Evolutionary conservation across 805 yeast species (phyloP), one percentile per base, ranked within the genome.

Genomic region (Millerozyma miso): DNA sequence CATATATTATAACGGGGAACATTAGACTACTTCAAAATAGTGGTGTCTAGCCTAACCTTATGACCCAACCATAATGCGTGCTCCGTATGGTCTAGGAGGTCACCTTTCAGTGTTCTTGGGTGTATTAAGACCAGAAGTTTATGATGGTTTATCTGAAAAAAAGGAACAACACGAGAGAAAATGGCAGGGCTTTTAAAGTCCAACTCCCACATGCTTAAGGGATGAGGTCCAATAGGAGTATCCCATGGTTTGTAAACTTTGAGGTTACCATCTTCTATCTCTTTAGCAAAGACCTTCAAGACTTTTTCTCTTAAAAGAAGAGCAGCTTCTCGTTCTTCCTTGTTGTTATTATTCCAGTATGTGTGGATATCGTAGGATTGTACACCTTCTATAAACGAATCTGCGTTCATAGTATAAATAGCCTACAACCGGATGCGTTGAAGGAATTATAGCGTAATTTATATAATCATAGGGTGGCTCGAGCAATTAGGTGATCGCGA

Each of bases 41-140:
- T n/a, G 14, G 64, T 54, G 40, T 54, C 54, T 33, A 65, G 51
- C 35, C 60, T 51, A 8, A 54, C 46, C 49, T 67, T 69, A 46
- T 72, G 68, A 6, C 84, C 85, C 36, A 79, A 58, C 85, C 85
- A 79, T 29, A 79, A 53, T 0, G 85, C 83, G 46, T 73, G 67
- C 3, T 52, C 53, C 0, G 83, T 79, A 52, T 79, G 84, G 54
- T 79, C 83, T 5, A 40, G 47, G 23, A 69, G 47, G 36, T 64
- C 73, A 3, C 73, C 74, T 4, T 67, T 53, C 17, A 60, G 65
- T 6, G 71, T 55, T 35, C 69, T 55, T 23, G 84, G 85, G 49
- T 79, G 85, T 20, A 79, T 74, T 48, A 79, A 60, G 3, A 79
- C 83, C 18, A 76, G 68, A 37, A 79, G 60, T 4, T 56, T 48